A percentile compares a stretch with the other conserved stretches of the same genome.
phyloP scores from a whole-genome alignment of 108 stramenopile genomes.

The Cyclostephanos tholiformis region DNA sequence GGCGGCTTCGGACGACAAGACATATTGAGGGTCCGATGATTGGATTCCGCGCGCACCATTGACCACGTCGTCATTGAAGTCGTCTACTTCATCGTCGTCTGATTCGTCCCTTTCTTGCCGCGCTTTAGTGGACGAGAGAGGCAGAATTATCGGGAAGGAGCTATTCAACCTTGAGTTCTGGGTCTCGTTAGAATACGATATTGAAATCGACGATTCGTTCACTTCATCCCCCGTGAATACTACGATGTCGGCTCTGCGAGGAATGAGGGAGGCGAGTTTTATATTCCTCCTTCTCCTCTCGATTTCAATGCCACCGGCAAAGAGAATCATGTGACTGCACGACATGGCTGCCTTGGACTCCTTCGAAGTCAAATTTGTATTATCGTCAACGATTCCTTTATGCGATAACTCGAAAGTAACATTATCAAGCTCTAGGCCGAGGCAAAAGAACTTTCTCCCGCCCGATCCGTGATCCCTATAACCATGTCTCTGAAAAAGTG shows the following conservation, averaged over 20 bases:
- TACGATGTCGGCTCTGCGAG: constrained; percentile 39
- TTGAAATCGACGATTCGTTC: constrained; percentile 17
- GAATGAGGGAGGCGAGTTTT: constrained; percentile 22
- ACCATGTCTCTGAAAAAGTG: constrained; percentile 37
- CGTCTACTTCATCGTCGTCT: constrained; percentile 46
- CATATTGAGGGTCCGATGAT: constrained; percentile 62
- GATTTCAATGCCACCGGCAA: constrained; percentile 27
- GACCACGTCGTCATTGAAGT: constrained; percentile 13
- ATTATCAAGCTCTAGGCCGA: constrained; percentile 38
- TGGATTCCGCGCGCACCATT: constrained; percentile 26
- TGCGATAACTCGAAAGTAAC: constrained; percentile 25
- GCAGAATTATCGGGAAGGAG: constrained; percentile 63
- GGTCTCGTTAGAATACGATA: constrained; percentile 16
- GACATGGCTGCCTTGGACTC: constrained; percentile 26
- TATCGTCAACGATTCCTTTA: constrained; percentile 13
- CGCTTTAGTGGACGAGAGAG: constrained; percentile 77
- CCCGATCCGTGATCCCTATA: constrained; percentile 20
- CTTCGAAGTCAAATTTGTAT: background rate
- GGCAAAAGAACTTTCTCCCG: constrained; percentile 15
- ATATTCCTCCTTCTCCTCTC: constrained; percentile 21
- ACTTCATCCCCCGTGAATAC: constrained; percentile 27
- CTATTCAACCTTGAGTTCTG: constrained; percentile 20
- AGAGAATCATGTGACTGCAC: constrained; percentile 25
- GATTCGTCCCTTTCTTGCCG: constrained; percentile 77
- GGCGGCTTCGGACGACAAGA: constrained; percentile 60